Conservation (phyloP, 108 stramenopile species). For the Epipyxis sp. region DNA sequence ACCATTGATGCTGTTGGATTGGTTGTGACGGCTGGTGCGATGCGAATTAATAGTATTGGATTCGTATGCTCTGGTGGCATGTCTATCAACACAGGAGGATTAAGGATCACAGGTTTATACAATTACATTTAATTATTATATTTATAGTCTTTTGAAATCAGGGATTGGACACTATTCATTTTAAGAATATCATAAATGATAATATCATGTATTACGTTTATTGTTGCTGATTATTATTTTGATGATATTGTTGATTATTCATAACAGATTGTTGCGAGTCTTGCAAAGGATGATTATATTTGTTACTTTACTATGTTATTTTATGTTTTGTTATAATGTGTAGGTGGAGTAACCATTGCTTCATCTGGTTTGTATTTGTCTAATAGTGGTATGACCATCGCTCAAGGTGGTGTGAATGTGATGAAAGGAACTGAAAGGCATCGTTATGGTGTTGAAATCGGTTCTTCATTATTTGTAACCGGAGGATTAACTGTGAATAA, state of each 20-base stretch:
- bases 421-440: no score
- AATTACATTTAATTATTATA: no score
- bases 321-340: not conserved
- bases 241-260: no score
- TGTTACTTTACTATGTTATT: not conserved
- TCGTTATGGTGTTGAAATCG: no score
- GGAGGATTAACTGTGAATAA: conserved; percentile 11
- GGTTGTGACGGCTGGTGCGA: not conserved
- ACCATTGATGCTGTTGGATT: conserved; percentile 13
- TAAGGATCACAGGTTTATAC: conserved; percentile 9
- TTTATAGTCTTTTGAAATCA: no score
- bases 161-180: not conserved
- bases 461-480: not conserved
- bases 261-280: not conserved
- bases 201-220: not conserved
- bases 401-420: not conserved
- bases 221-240: not conserved
- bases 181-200: not conserved
- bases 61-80: not conserved
- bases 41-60: not conserved
- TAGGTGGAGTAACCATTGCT: not conserved
- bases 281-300: not conserved
- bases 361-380: not conserved
- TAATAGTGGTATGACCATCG: not conserved
- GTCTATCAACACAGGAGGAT: not conserved